Evolutionary conservation across 805 yeast genomes (phyloP).

Genomic region (Blastobotrys parvus): DNA sequence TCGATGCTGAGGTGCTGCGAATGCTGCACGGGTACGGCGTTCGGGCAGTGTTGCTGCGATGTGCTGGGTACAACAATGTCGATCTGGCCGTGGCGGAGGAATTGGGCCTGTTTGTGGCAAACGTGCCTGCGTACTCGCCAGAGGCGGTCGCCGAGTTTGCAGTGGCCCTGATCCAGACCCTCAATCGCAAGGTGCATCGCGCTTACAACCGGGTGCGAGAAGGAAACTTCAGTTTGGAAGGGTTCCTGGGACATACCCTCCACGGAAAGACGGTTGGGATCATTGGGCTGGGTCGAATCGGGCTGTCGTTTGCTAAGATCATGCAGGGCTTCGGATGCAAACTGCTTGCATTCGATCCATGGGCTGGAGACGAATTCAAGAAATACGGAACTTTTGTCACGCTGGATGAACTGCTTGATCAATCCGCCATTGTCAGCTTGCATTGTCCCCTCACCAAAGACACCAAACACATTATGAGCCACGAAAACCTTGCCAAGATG

Average conservation of each 20-base stretch:
- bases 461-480: slow-evolving; percentile 38
- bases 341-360: slow-evolving; percentile 35
- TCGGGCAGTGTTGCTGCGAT: slow-evolving; percentile 3
- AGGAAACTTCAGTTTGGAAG: slow-evolving; percentile 22
- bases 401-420: slow-evolving; percentile 33
- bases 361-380: slow-evolving; percentile 27
- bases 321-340: slow-evolving; percentile 39
- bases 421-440: slow-evolving; percentile 36
- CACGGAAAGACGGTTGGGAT: slow-evolving; percentile 38
- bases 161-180: slow-evolving; percentile 21
- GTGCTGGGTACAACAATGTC: slow-evolving; percentile 5
- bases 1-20: background rate
- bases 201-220: slow-evolving; percentile 22
- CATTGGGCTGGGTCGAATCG: slow-evolving; percentile 42
- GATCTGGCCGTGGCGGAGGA: slow-evolving; percentile 2
- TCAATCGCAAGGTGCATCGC: slow-evolving; percentile 22
- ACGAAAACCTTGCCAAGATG: slow-evolving; percentile 33
- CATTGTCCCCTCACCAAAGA: slow-evolving; percentile 40
- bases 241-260: slow-evolving; percentile 21
- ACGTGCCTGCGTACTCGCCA: slow-evolving; percentile 17
- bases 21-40: slow-evolving; percentile 2
- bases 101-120: slow-evolving; percentile 5
- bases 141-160: slow-evolving; percentile 25
- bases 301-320: slow-evolving; percentile 35
- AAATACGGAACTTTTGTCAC: slow-evolving; percentile 29